A percentile compares a stretch with the other conserved stretches of the same genome.
Evolutionary conservation across 495 filamentous ascomycete species (phyloP).

Genomic region (Tuber melanosporum): DNA sequence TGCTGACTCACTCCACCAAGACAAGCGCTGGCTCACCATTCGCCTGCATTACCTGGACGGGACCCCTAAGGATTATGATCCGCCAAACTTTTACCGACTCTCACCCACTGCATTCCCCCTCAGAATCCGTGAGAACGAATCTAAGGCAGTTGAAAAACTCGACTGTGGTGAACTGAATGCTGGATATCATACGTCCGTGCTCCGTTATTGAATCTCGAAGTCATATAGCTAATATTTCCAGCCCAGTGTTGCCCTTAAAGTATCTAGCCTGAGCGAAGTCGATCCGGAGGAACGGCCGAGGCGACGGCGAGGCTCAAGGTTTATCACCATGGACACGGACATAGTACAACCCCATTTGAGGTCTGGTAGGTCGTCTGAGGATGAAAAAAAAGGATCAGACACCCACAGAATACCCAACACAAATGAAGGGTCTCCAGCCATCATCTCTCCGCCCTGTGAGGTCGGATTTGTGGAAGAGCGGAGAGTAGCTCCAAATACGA

Average conservation of each 20-base stretch:
- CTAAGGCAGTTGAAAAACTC: conserved; percentile 29
- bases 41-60: conserved; percentile 37
- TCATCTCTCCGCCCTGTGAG: not conserved
- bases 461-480: not conserved
- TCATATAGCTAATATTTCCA: not conserved
- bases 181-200: conserved; percentile 40
- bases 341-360: conserved; percentile 28
- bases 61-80: conserved; percentile 37
- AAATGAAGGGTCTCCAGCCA: not conserved
- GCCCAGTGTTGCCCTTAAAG: conserved; percentile 37
- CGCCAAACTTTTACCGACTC: conserved; percentile 37
- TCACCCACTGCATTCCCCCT: conserved; percentile 22
- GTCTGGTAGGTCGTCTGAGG: not conserved
- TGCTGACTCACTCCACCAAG: conserved; percentile 17
- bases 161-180: conserved; percentile 35
- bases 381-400: not conserved
- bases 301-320: conserved; percentile 24
- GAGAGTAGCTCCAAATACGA: not conserved
- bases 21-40: conserved; percentile 38
- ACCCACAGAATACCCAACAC: not conserved
- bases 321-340: conserved; percentile 23
- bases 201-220: not conserved
- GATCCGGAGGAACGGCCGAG: conserved; percentile 26
- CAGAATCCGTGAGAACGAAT: conserved; percentile 34
- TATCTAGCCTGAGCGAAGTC: conserved; percentile 27